These are phyloP conservation scores for Calocybe gangraenosa DNA, from an alignment of 768 basidiomycete species.

Conservation along the genomic window DNA sequence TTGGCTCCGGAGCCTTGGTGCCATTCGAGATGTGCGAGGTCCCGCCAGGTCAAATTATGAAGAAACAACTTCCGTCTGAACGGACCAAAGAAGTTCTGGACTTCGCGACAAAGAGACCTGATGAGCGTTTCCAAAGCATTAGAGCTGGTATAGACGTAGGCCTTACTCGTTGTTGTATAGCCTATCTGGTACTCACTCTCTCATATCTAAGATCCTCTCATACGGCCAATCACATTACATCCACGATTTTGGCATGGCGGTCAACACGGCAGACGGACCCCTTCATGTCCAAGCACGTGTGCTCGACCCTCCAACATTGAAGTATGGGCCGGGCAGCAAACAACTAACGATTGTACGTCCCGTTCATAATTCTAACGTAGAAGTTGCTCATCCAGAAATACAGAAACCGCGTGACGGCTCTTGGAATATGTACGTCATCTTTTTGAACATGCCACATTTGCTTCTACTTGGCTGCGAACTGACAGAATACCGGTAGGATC, in stretches of 20 bases:
- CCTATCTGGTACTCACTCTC: background rate
- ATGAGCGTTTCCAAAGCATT: constrained; percentile 54
- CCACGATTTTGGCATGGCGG: constrained; percentile 61
- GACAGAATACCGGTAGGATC: constrained; percentile 43
- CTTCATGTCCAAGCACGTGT: constrained; percentile 53
- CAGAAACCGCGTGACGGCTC: constrained; percentile 60
- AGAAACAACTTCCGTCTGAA: constrained; percentile 66
- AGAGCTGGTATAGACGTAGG: constrained; percentile 34
- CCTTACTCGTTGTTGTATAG: background rate
- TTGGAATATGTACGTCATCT: constrained; percentile 69
- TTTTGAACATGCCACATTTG: constrained; percentile 27
- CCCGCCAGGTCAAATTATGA: constrained; percentile 62
- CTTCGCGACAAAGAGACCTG: constrained; percentile 64
- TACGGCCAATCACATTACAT: constrained; percentile 75
- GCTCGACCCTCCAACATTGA: constrained; percentile 56
- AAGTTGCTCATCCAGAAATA: constrained; percentile 2
- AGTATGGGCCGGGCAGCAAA: constrained; percentile 54
- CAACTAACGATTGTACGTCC: constrained; percentile 47
- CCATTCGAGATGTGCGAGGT: constrained; percentile 69
- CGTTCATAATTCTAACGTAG: background rate
- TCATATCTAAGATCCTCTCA: constrained; percentile 41
- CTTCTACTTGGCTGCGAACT: too few relatives aligned
- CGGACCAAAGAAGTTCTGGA: constrained; percentile 58
- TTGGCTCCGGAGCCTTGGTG: constrained; percentile 55
- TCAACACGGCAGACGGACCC: constrained; percentile 43